Conservation (phyloP, 169 alveolate species). For the Prorocentrum cordatum region DNA sequence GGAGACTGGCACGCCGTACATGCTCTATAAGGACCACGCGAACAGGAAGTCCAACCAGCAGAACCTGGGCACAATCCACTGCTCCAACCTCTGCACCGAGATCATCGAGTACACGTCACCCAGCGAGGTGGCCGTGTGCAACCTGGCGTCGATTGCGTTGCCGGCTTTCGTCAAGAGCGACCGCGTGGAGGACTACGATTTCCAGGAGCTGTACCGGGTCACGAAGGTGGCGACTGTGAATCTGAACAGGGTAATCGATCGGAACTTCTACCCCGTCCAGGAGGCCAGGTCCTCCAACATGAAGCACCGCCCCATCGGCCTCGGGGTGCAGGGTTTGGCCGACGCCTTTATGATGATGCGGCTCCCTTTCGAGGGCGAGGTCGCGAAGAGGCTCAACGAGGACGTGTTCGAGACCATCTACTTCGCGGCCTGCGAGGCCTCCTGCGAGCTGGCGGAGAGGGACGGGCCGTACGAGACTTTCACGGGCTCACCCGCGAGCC, state of each 20-base stretch:
- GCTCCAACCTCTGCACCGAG: constrained; percentile 94
- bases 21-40: constrained; percentile 84
- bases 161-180: constrained; percentile 80
- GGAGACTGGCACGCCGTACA: constrained; percentile 99
- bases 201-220: constrained; percentile 76
- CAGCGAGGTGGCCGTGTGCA: constrained; percentile 98
- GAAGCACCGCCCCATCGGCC: constrained; percentile 94
- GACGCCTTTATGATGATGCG: constrained; percentile 90
- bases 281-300: constrained; percentile 89
- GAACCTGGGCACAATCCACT: constrained; percentile 82
- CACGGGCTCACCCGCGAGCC: constrained; percentile 88
- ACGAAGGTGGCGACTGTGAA: constrained; percentile 84
- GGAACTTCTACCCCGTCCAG: constrained; percentile 90
- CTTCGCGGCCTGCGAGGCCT: constrained; percentile 91
- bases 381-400: constrained; percentile 86
- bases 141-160: constrained; percentile 93
- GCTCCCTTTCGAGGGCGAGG: constrained; percentile 89
- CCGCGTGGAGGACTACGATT: constrained; percentile 75
- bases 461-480: constrained; percentile 75
- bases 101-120: constrained; percentile 93
- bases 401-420: constrained; percentile 95
- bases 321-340: constrained; percentile 96
- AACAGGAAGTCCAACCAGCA: constrained; percentile 93
- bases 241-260: constrained; percentile 91
- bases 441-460: constrained; percentile 86